Percentiles rank a stretch among this genome's conserved stretches.
Conservation (phyloP, 2,329 filamentous ascomycete genomes). For the Hypoxylon sp. region DNA sequence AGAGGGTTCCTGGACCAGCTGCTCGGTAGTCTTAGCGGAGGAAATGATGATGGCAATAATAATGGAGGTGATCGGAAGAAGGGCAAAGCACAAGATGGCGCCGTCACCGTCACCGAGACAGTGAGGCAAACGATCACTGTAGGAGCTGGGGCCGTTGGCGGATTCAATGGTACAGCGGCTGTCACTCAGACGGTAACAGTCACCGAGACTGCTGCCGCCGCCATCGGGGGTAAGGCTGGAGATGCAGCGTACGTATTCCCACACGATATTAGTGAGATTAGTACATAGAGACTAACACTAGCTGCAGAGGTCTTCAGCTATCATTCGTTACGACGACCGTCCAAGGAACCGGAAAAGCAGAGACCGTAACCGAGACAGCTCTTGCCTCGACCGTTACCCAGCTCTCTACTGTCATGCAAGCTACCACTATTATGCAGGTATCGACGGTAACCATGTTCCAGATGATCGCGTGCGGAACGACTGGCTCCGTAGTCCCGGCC, state of each 20-base stretch:
- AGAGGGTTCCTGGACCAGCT: constrained; percentile 50
- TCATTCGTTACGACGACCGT: constrained; percentile 58
- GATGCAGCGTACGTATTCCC: constrained; percentile 37
- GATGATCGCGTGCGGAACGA: constrained; percentile 52
- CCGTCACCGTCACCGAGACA: constrained; percentile 54
- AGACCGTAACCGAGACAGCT: constrained; percentile 57
- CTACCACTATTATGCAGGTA: constrained; percentile 46
- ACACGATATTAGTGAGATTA: background rate
- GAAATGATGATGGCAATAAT: constrained; percentile 7
- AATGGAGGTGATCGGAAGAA: constrained; percentile 37
- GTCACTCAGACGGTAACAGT: constrained; percentile 50
- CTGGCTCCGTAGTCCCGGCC: constrained; percentile 44
- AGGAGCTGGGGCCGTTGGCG: constrained; percentile 51
- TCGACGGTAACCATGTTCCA: constrained; percentile 52
- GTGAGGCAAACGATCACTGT: constrained; percentile 57
- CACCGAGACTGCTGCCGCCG: constrained; percentile 45
- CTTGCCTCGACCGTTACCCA: constrained; percentile 45
- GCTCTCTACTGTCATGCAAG: constrained; percentile 44
- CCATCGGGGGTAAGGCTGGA: constrained; percentile 9
- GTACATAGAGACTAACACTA: constrained; percentile 29
- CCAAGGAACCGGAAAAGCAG: constrained; percentile 50
- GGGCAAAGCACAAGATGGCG: constrained; percentile 41
- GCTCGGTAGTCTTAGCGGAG: constrained; percentile 36
- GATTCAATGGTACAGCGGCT: constrained; percentile 47
- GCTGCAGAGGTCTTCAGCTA: constrained; percentile 47